Evolutionary conservation across 139 green algal species (phyloP), one percentile per base, ranked within the genome.

Genomic region (Coelastrella sp.): DNA sequence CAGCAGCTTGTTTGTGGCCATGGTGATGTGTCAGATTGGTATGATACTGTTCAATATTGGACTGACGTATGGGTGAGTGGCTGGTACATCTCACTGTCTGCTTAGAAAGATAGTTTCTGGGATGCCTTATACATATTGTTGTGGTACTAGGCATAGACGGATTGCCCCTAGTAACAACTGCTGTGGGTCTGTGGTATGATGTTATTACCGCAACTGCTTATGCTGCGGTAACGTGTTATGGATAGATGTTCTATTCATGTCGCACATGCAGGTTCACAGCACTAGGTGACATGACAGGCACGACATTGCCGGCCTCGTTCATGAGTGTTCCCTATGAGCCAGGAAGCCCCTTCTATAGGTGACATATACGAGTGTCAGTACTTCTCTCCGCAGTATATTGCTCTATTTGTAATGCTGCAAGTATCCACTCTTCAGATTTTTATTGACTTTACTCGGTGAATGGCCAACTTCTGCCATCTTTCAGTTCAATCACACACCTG

Each of bases 21-120:
- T 91, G 32, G 43, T 81, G 27, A 63, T 88, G 64, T 73, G 59
- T 25, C 89, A 92, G 59, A 68, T 85, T 27, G 89, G 89, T 38
- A 91, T 92, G 86, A 91, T 92, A 40, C n/a, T 81, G 21, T 92
- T 91, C 85, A 92, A 92, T 81, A 83, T 88, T 32, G 89, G 72
- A 50, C 30, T 80, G 32, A 80, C 72, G 1, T 80, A 80, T 8
- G 72, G 72, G 13, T 82, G 45, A 53, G 71, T 63, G 43, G 11
- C 32, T 32, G 4, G 30, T 21, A 25, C 13, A n/a, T n/a, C 13
- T 30, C 13, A 69, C 25, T 69, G 11, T 6, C 60, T 69, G 60
- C 11, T 21, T 4, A 40, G 5, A 8, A 40, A 69, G 45, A 13
- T 23, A 13, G 45, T 13, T 9, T 13, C 45, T 57, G 45, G 45